Percentiles rank a stretch among this genome's conserved stretches.
Evolutionary conservation across 148 eudicot genomes (phyloP).

Genomic region (Rhododendron ovatum): DNA sequence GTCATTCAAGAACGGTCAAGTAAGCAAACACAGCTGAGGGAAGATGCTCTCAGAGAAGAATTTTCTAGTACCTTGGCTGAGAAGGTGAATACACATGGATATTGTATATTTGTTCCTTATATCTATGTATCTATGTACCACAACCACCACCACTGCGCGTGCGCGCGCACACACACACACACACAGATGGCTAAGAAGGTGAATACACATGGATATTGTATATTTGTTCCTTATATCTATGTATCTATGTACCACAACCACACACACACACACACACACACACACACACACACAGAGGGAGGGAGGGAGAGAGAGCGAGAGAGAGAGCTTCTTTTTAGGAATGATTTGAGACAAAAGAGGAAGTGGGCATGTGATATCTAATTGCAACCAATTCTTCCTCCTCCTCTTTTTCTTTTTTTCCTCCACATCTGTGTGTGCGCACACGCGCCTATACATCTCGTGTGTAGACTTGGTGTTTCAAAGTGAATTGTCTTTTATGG

Average conservation of each 20-base stretch:
- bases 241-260: no score
- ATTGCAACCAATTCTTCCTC: no score
- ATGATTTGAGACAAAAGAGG: no score
- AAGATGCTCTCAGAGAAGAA: constrained; percentile 78
- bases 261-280: no score
- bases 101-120: background rate
- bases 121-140: background rate
- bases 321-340: no score
- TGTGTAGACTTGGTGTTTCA: background rate
- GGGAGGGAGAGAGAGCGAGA: background rate
- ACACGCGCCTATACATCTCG: background rate
- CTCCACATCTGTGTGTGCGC: background rate
- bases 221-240: no score
- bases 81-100: constrained; percentile 43
- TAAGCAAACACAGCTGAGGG: constrained; percentile 71
- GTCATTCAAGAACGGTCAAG: constrained; percentile 73
- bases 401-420: background rate
- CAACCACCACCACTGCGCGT: background rate
- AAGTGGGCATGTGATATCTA: no score
- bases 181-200: no score
- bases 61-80: constrained; percentile 58
- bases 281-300: no score
- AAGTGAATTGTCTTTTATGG: background rate
- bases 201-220: no score
- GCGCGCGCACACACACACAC: background rate